A percentile compares a stretch with the other conserved stretches of the same genome.
Conservation (phyloP, 805 yeast species). For the Metschnikowia amazonensis region DNA sequence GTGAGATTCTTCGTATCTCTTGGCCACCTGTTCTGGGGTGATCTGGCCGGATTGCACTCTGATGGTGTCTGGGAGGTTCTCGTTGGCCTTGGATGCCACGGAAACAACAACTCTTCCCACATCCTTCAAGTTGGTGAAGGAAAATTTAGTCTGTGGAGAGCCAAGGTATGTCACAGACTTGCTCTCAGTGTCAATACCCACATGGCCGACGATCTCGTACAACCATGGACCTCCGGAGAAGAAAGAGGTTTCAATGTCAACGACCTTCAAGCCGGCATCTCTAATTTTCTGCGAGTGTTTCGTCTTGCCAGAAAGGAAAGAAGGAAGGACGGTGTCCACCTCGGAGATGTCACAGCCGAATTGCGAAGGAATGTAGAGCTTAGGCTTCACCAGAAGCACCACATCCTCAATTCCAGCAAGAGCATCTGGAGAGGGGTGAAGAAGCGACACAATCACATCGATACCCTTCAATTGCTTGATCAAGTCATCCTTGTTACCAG, state of each 20-base stretch:
- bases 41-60: slow-evolving; percentile 41
- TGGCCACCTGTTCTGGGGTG: slow-evolving; percentile 36
- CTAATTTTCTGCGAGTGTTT: slow-evolving; percentile 39
- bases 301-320: slow-evolving; percentile 30
- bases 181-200: slow-evolving; percentile 31
- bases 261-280: slow-evolving; percentile 43
- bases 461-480: slow-evolving; percentile 40
- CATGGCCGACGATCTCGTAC: slow-evolving; percentile 31
- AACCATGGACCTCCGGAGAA: slow-evolving; percentile 36
- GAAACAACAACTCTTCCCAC: slow-evolving; percentile 43
- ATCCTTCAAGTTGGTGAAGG: slow-evolving; percentile 28
- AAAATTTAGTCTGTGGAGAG: slow-evolving; percentile 27
- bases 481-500: slow-evolving; percentile 20
- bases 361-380: slow-evolving; percentile 57
- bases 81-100: slow-evolving; percentile 31
- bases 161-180: slow-evolving; percentile 42
- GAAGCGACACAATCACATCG: slow-evolving; percentile 50
- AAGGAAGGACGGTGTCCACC: slow-evolving; percentile 28
- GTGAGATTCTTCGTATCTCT: slow-evolving; percentile 39
- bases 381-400: slow-evolving; percentile 41
- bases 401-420: slow-evolving; percentile 36
- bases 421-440: slow-evolving; percentile 28
- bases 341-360: slow-evolving; percentile 48
- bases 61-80: slow-evolving; percentile 40
- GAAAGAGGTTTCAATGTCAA: slow-evolving; percentile 39